phyloP scores from a whole-genome alignment of 73 alveolate species.

The Stentor roeselii region DNA sequence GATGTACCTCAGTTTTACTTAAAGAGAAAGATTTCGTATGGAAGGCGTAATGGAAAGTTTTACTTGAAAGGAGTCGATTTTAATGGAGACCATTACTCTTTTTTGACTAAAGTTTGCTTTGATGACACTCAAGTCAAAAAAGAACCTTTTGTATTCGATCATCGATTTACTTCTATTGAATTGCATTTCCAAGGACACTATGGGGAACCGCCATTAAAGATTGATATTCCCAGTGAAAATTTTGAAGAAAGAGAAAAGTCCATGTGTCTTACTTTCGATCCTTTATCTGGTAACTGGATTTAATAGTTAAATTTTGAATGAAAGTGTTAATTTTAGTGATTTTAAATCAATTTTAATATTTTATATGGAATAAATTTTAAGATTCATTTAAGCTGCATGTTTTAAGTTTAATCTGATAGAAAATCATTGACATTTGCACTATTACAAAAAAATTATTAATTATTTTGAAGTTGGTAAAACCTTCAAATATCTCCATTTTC shows the following conservation, averaged over 20 bases:
- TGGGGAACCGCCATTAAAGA: not conserved
- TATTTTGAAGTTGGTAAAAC: too few species aligned
- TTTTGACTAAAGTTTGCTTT: conserved; percentile 31
- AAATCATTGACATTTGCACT: too few species aligned
- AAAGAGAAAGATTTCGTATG: conserved; percentile 35
- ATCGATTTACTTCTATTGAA: not conserved
- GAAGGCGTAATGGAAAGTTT: conserved; percentile 38
- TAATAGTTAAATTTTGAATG: too few species aligned
- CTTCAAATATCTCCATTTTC: too few species aligned
- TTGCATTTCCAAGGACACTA: conserved; percentile 14
- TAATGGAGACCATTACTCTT: conserved; percentile 22
- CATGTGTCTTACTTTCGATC: not conserved
- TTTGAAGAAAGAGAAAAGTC: not conserved
- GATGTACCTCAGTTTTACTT: conserved; percentile 64
- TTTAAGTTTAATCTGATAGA: too few species aligned
- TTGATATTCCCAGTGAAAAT: not conserved
- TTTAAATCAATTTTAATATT: too few species aligned
- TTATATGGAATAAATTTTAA: too few species aligned
- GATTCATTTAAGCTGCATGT: too few species aligned
- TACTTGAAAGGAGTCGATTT: conserved; percentile 31
- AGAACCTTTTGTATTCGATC: not conserved
- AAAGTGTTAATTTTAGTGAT: too few species aligned
- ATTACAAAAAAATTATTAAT: too few species aligned
- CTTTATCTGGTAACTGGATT: not conserved
- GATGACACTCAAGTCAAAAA: not conserved